Evolutionary conservation across 345 rosid genomes (phyloP), one percentile per base, ranked within the genome.

Genomic region (Triadica sebifera): DNA sequence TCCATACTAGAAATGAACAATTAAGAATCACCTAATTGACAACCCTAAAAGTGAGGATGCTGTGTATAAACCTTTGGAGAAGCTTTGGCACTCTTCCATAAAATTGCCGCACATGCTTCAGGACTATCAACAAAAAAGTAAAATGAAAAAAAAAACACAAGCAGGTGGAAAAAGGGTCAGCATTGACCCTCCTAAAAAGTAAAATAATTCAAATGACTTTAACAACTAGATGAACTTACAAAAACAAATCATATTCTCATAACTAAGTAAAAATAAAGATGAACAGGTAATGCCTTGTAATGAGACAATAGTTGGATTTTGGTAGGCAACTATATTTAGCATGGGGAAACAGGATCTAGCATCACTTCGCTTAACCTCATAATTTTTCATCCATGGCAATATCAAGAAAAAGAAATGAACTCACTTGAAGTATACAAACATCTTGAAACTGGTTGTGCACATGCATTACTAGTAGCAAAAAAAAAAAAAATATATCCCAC

Each of bases 61-160:
- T 39, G 75, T 51, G 75, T 24, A 74, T 65, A 77, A 55, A 94
- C 97, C 98, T 86, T 87, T 74, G 98, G 97, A 62, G 98, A 76
- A 83, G 97, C 97, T 85, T 89, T 92, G 68, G 97, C 90, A 76
- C 74, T 88, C 87, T 92, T 91, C 97, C 97, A 94, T 83, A 94
- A 81, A 75, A 94, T 94, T 53, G 98, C 95, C 45, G 97, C 98
- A 84, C 97, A 90, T 20, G 98, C 97, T 88, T 94, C 98, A 12
- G 98, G 98, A 82, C 98, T 94, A 79, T 61, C 61, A 82, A 78
- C 60, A 75, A 20, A 63, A 61, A 46, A 47, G 4, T 12, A 3
- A 50, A 13, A 29, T 29, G 34, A 29, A 73, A 57, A 56, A 57
- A 20, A 59, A 51, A n/a, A 25, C 6, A 64, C 24, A 25, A 6